Evolutionary conservation across 805 yeast species (phyloP).

Genomic region (Ogataea nitratoaversa): DNA sequence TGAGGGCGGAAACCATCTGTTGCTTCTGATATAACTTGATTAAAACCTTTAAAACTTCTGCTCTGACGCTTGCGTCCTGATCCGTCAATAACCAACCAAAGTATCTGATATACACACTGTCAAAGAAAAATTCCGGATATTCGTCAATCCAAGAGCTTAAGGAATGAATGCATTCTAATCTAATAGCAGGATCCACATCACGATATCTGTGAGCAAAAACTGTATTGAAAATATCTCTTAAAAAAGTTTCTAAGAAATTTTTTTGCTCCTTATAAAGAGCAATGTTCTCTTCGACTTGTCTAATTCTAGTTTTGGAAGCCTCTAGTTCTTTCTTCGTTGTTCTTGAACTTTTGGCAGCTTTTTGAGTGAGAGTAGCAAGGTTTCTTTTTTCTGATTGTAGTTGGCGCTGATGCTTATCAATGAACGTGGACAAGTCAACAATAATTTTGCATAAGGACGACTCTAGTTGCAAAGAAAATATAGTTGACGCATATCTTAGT

Average conservation of each 20-base stretch:
- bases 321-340: constrained; percentile 29
- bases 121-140: constrained; percentile 68
- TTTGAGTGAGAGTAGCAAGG: constrained; percentile 20
- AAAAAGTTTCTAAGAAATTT: constrained; percentile 48
- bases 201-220: constrained; percentile 74
- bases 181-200: constrained; percentile 68
- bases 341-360: constrained; percentile 24
- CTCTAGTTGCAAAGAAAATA: constrained; percentile 55
- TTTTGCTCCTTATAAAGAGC: constrained; percentile 43
- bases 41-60: constrained; percentile 58
- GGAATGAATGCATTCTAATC: constrained; percentile 62
- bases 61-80: constrained; percentile 52
- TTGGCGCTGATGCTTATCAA: constrained; percentile 44
- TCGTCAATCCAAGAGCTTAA: constrained; percentile 70
- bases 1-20: constrained; percentile 54
- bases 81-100: constrained; percentile 88
- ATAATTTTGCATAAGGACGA: constrained; percentile 53
- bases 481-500: constrained; percentile 63
- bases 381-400: constrained; percentile 28
- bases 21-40: constrained; percentile 42
- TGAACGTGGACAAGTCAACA: constrained; percentile 30
- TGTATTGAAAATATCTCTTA: constrained; percentile 62
- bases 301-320: constrained; percentile 38
- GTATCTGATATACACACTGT: constrained; percentile 65
- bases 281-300: constrained; percentile 41